Evolutionary conservation across 352 stramenopile genomes (phyloP), one percentile per base, ranked within the genome.

Genomic region (Phytophthora citrophthora): DNA sequence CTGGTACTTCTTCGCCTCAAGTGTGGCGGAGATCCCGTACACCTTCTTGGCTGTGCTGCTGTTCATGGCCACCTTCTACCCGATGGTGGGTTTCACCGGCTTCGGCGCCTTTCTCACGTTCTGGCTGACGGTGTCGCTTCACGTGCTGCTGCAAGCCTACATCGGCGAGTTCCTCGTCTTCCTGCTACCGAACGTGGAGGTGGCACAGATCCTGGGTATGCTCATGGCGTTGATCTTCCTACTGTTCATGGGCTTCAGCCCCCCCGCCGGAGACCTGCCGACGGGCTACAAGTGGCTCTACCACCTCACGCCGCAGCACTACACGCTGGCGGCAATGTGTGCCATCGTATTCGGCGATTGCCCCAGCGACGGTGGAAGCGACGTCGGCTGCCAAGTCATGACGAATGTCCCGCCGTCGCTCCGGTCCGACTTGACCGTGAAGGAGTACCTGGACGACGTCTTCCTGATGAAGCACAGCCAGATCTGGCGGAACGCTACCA

Each of bases 1-100:
- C 16, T 63, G 61, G 61, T 68, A 68, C 29, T 68, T 62, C 12
- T 29, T 69, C 3, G 54, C n/a, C 3, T 34, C 50, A 5, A 55
- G 38, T 10, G 47, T 70, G n/a, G 50, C 59, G 11, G 61, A 70
- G 32, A 40, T 68, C 15, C 60, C 60, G 69, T 98, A 98, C 52
- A 61, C 74, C 8, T 60, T 69, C 31, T n/a, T 55, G 10, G 11
- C 49, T 12, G 32, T 43, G 9, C 18, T 67, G 46, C 46, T 69
- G 5, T 64, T 69, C 54, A 38, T 69, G 53, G 43, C 46, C 5
- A 40, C 46, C 5, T 69, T 55, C 48, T 68, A 54, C 43, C 45
- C 45, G 3, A 63, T 58, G 61, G 61, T 58, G 3, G 61, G 61
- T 4, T 68, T 69, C 32, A 64, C 54, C 4, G 61, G 54, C 11